These are phyloP conservation scores for Blepharisma japonicum DNA, from an alignment of 73 alveolate genomes.

Conservation along the genomic window DNA sequence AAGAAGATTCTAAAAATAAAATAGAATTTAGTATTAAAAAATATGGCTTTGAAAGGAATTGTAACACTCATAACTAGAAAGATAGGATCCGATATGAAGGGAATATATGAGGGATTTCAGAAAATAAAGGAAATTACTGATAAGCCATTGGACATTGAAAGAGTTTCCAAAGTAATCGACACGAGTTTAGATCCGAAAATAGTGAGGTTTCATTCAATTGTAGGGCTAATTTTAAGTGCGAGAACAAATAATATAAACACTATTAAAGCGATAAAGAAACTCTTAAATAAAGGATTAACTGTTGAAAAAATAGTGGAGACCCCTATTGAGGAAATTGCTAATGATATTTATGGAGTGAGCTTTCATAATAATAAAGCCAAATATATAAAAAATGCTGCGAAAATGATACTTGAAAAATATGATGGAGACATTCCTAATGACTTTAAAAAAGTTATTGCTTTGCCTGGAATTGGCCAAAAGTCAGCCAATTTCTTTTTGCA, in stretches of 20 bases:
- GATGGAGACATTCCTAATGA: constrained; percentile 76
- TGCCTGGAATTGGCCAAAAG: constrained; percentile 92
- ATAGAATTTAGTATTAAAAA: too few relatives aligned
- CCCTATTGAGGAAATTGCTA: constrained; percentile 49
- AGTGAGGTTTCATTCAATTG: constrained; percentile 73
- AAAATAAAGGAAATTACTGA: too few relatives aligned
- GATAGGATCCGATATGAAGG: too few relatives aligned
- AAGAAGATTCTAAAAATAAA: constrained; percentile 15
- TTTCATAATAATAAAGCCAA: constrained; percentile 81
- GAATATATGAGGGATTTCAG: too few relatives aligned
- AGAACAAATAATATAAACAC: constrained; percentile 85
- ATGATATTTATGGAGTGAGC: constrained; percentile 62
- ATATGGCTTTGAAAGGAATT: too few relatives aligned
- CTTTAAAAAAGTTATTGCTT: constrained; percentile 56
- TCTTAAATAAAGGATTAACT: constrained; percentile 71
- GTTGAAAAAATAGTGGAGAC: constrained; percentile 66
- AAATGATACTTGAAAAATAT: constrained; percentile 61
- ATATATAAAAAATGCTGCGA: constrained; percentile 72
- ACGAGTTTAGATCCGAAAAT: constrained; percentile 37
- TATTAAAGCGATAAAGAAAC: constrained; percentile 58
- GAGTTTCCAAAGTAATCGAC: constrained; percentile 47
- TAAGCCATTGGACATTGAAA: constrained; percentile 77
- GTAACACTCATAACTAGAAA: too few relatives aligned
- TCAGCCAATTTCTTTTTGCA: constrained; percentile 76
- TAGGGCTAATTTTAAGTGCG: constrained; percentile 84